These are phyloP conservation scores for Herpetospermum pedunculosum DNA, from an alignment of 306 rosid species.

Conservation along the genomic window DNA sequence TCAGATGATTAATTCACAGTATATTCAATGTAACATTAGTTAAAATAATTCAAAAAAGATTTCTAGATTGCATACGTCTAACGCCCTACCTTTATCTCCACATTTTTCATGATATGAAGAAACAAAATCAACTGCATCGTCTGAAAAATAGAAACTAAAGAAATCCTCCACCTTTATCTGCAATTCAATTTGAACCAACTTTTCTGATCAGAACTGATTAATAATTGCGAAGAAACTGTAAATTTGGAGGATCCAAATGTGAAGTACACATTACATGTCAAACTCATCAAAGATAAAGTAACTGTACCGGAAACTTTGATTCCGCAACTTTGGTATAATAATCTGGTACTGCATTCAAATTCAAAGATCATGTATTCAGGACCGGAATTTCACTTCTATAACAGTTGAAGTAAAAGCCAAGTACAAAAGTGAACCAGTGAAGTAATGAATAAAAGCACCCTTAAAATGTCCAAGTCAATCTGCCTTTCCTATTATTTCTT, in stretches of 20 bases:
- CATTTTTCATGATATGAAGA: conserved; percentile 61
- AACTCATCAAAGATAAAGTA: conserved; percentile 9
- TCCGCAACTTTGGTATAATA: conserved; percentile 66
- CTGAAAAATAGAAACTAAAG: conserved; percentile 65
- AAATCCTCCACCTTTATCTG: conserved; percentile 87
- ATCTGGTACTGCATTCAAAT: conserved; percentile 58
- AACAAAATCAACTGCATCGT: conserved; percentile 40
- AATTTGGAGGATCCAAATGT: background rate
- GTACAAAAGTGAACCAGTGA: background rate
- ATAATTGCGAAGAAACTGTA: background rate
- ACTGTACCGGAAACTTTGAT: conserved; percentile 64
- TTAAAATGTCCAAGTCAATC: background rate
- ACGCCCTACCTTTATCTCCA: conserved; percentile 78
- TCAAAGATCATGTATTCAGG: conserved; percentile 21
- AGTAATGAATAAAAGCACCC: background rate
- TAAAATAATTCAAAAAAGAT: background rate
- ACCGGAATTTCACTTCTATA: background rate
- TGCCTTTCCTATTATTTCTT: background rate
- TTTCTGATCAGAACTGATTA: background rate
- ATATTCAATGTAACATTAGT: background rate
- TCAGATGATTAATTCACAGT: background rate
- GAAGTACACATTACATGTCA: background rate
- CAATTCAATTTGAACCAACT: conserved; percentile 20
- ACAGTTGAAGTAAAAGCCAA: background rate
- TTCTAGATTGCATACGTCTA: conserved; percentile 2